Evolutionary conservation across 768 basidiomycete species (phyloP), one percentile per base, ranked within the genome.

Genomic region (Macrolepiota dolichaula): DNA sequence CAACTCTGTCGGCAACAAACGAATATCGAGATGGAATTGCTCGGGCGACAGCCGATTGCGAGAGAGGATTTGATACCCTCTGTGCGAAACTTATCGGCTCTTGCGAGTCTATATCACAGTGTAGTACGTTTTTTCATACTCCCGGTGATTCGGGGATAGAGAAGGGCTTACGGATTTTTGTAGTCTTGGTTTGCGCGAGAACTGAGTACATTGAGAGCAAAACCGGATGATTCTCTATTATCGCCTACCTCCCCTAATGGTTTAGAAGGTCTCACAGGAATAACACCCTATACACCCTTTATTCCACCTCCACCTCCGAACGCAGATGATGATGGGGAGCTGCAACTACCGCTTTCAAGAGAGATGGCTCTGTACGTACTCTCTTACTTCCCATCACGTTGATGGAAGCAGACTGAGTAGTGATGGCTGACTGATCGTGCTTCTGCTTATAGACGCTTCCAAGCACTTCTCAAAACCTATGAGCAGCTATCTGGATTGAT

Each of bases 391-490:
- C 15, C 22, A 38, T 36, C n/a, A n/a, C n/a, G n/a, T 32, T 32
- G 29, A 32, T 32, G 29, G 29, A 32, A 32, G 29, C 29, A 32
- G 29, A 32, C 29, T 32, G 29, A 32, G 29, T 32, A 32, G 32
- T 53, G 37, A 11, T 22, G 4, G 50, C 13, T 19, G 35, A 4
- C 32, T 25, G 42, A 47, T 47, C 40, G 11, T 40, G 17, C 24
- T 19, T 51, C n/a, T 40, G 7, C 24, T 19, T 63, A 3, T 65
- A 96, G 96, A 62, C 94, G 94, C 32, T 97, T 94, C 74, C 89
- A 96, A 70, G 92, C 94, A 0, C 79, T 98, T 49, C 77, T 96
- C 44, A 87, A 89, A 74, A 96, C 95, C 1, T 98, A 94, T 67
- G 88, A 91, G 40, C 94, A 96, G 66, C 80, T 98, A 6, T 88